Evolutionary conservation across 768 basidiomycete genomes (phyloP).

Genomic region (Pisolithus microcarpus): DNA sequence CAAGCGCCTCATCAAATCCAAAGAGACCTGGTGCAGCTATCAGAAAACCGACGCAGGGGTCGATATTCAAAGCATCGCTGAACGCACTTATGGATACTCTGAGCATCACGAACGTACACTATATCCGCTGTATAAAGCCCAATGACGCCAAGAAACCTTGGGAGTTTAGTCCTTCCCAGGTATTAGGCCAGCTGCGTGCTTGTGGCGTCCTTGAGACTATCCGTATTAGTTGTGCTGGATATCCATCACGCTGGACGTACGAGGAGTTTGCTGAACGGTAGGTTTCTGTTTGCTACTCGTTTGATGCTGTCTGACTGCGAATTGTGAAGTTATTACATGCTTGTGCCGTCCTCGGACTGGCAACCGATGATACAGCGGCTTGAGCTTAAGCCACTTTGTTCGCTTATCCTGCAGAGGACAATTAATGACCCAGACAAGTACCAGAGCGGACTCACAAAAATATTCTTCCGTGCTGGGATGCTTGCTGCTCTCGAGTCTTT

Average conservation of each 20-base stretch:
- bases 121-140: slow-evolving; percentile 98
- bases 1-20: slow-evolving; percentile 33
- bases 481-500: slow-evolving; percentile 90
- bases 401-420: slow-evolving; percentile 74
- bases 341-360: slow-evolving; percentile 84
- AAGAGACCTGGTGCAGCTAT: slow-evolving; percentile 63
- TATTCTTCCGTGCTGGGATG: slow-evolving; percentile 99
- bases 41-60: slow-evolving; percentile 95
- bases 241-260: slow-evolving; percentile 97
- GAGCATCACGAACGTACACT: slow-evolving; percentile 95
- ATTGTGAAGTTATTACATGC: slow-evolving; percentile 83
- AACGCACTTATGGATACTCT: slow-evolving; percentile 96
- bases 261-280: slow-evolving; percentile 98
- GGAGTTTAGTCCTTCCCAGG: slow-evolving; percentile 95
- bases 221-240: slow-evolving; percentile 96
- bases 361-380: slow-evolving; percentile 74
- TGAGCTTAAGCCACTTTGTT: slow-evolving; percentile 76
- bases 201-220: slow-evolving; percentile 99
- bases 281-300: slow-evolving; percentile 18
- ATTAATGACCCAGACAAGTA: slow-evolving; percentile 95
- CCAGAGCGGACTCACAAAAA: slow-evolving; percentile 94
- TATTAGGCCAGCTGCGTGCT: slow-evolving; percentile 88
- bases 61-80: slow-evolving; percentile 95
- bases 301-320: slow-evolving; percentile 10
- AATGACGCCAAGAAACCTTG: slow-evolving; percentile 95